Evolutionary conservation across 495 filamentous ascomycete genomes (phyloP).

Genomic region (Penicillium roqueforti): DNA sequence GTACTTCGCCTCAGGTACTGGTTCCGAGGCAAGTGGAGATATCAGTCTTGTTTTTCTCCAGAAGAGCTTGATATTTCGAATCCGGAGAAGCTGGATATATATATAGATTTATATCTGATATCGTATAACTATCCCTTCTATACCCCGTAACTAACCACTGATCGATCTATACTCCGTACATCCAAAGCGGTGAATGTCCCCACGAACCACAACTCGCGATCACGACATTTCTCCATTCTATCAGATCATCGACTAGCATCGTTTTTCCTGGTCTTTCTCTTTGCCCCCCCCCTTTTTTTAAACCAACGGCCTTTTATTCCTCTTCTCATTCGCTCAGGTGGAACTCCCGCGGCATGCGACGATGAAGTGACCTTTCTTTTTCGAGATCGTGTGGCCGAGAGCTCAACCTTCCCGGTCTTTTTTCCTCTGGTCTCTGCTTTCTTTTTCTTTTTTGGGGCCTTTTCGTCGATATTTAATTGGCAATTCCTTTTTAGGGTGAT

Average conservation of each 20-base stretch:
- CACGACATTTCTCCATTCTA: slow-evolving; percentile 52
- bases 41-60: background rate
- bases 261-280: slow-evolving; percentile 8
- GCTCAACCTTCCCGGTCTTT: slow-evolving; percentile 2
- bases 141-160: background rate
- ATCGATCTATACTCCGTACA: background rate
- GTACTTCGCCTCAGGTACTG: background rate
- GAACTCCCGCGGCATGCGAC: slow-evolving; percentile 7
- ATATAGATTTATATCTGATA: background rate
- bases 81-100: background rate
- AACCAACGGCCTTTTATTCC: slow-evolving; percentile 4
- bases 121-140: background rate
- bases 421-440: background rate
- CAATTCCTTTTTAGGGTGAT: slow-evolving; percentile 5
- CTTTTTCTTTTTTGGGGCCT: slow-evolving; percentile 8
- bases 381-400: slow-evolving; percentile 8
- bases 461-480: slow-evolving; percentile 4
- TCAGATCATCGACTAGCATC: slow-evolving; percentile 44
- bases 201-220: slow-evolving; percentile 37
- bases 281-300: slow-evolving; percentile 4
- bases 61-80: background rate
- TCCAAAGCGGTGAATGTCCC: slow-evolving; percentile 23
- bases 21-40: background rate
- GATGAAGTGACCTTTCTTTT: background rate
- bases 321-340: slow-evolving; percentile 9